Evolutionary conservation across 139 green algal genomes (phyloP).

Genomic region (Chlorella vulgaris): DNA sequence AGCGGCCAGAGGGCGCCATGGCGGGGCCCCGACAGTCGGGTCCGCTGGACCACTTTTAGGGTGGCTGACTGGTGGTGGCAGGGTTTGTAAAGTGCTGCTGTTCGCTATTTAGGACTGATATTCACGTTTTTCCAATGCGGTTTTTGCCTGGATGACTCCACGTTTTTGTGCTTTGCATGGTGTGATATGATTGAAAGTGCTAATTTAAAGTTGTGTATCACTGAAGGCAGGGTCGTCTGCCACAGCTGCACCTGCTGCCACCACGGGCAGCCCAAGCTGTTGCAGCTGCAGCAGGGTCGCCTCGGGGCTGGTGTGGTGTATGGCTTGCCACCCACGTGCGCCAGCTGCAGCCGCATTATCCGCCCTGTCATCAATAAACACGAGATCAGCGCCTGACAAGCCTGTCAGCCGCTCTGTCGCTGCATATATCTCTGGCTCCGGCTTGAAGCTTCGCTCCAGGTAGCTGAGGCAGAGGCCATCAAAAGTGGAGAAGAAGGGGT

Average conservation of each 20-base stretch:
- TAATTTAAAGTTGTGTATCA: too few relatives aligned
- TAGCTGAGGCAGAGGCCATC: background rate
- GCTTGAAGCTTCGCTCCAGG: slow-evolving; percentile 18
- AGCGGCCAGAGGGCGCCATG: slow-evolving; percentile 16
- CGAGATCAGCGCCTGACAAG: background rate
- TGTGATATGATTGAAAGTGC: too few relatives aligned
- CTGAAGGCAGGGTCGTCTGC: too few relatives aligned
- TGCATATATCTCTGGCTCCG: slow-evolving; percentile 6
- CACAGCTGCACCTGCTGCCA: background rate
- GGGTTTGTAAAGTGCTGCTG: too few relatives aligned
- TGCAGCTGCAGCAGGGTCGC: slow-evolving; percentile 1
- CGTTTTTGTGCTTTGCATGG: too few relatives aligned
- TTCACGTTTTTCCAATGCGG: background rate
- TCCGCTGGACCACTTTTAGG: slow-evolving; percentile 60
- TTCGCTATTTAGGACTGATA: background rate
- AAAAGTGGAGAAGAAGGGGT: background rate
- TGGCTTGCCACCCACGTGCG: slow-evolving; percentile 3
- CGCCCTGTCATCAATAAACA: slow-evolving; percentile 26
- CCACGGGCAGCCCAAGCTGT: slow-evolving; percentile 22
- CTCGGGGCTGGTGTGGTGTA: slow-evolving; percentile 7
- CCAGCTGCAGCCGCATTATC: slow-evolving; percentile 18
- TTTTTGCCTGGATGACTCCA: too few relatives aligned
- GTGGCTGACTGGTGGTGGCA: too few relatives aligned
- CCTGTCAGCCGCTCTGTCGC: background rate
- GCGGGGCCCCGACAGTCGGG: slow-evolving; percentile 10